Evolutionary conservation across 2,329 filamentous ascomycete species (phyloP).

Genomic region (Seiridium unicorne): DNA sequence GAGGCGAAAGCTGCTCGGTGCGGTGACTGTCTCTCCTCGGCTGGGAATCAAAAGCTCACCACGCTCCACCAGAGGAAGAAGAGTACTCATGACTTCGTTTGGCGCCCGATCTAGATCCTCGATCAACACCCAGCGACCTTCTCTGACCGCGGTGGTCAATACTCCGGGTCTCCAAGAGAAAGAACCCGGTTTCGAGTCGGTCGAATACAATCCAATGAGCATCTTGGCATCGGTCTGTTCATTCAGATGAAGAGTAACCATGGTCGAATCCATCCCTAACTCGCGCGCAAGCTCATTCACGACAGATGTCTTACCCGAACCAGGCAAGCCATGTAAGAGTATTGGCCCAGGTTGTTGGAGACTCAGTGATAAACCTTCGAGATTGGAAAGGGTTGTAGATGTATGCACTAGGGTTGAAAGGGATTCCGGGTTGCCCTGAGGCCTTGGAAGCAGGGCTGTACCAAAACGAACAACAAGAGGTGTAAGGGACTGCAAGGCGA

Average conservation of each 20-base stretch:
- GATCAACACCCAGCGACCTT: slow-evolving; percentile 95
- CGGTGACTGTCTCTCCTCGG: slow-evolving; percentile 80
- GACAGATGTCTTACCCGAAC: slow-evolving; percentile 86
- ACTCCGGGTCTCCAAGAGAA: slow-evolving; percentile 93
- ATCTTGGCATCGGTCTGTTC: slow-evolving; percentile 98
- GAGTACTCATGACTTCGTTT: slow-evolving; percentile 88
- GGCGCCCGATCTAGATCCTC: slow-evolving; percentile 95
- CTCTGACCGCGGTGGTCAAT: slow-evolving; percentile 86
- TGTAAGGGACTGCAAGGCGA: slow-evolving; percentile 48
- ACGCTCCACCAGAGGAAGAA: slow-evolving; percentile 88
- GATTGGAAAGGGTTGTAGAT: slow-evolving; percentile 68
- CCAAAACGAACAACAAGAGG: slow-evolving; percentile 64
- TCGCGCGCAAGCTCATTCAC: slow-evolving; percentile 79
- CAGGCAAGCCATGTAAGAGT: slow-evolving; percentile 77
- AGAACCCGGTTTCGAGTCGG: slow-evolving; percentile 80
- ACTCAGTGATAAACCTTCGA: slow-evolving; percentile 65
- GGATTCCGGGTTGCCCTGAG: slow-evolving; percentile 45
- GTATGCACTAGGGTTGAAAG: slow-evolving; percentile 65
- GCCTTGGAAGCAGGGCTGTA: slow-evolving; percentile 64
- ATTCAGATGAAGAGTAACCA: slow-evolving; percentile 95
- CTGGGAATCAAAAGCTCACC: slow-evolving; percentile 89
- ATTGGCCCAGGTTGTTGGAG: slow-evolving; percentile 70
- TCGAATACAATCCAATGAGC: slow-evolving; percentile 90
- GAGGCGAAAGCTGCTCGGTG: slow-evolving; percentile 81
- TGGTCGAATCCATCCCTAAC: slow-evolving; percentile 73